Conservation (phyloP, 1,139 yeast species). For the Sugiyamaella novakii region DNA sequence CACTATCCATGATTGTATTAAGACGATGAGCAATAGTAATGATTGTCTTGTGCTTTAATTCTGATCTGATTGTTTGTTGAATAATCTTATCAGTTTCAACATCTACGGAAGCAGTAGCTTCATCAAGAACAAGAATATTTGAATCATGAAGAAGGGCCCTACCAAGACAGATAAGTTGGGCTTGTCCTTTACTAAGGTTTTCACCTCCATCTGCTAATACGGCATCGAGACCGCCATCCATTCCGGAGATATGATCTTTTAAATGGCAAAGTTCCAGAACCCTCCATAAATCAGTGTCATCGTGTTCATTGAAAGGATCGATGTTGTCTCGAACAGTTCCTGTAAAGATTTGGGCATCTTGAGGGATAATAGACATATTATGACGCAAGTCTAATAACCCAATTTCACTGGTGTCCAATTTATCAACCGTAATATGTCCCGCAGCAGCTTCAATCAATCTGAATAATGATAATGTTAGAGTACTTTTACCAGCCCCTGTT, state of each 20-base stretch:
- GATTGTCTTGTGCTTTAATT: constrained; percentile 66
- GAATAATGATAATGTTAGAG: constrained; percentile 64
- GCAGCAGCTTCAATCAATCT: constrained; percentile 58
- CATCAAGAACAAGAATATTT: constrained; percentile 68
- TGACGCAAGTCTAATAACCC: constrained; percentile 59
- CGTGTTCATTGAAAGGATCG: constrained; percentile 59
- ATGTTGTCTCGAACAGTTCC: constrained; percentile 65
- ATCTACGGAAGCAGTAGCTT: constrained; percentile 86
- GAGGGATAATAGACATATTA: constrained; percentile 67
- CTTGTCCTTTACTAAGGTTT: constrained; percentile 74
- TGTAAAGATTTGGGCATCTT: constrained; percentile 68
- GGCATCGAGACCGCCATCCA: constrained; percentile 48
- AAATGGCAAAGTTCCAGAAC: constrained; percentile 72
- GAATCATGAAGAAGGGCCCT: constrained; percentile 67
- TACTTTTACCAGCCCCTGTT: constrained; percentile 77
- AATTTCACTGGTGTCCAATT: constrained; percentile 54
- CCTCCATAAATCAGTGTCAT: constrained; percentile 56
- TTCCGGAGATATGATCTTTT: constrained; percentile 64
- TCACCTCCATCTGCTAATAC: constrained; percentile 66
- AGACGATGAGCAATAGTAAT: constrained; percentile 80
- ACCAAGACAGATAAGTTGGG: constrained; percentile 73
- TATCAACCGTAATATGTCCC: constrained; percentile 60
- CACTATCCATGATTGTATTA: constrained; percentile 79
- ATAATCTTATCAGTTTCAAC: constrained; percentile 73
- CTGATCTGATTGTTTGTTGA: constrained; percentile 67